Percentiles rank a stretch among this genome's conserved stretches.
Conservation (phyloP, 768 basidiomycete species). For the Coprinopsis marcescibilis region DNA sequence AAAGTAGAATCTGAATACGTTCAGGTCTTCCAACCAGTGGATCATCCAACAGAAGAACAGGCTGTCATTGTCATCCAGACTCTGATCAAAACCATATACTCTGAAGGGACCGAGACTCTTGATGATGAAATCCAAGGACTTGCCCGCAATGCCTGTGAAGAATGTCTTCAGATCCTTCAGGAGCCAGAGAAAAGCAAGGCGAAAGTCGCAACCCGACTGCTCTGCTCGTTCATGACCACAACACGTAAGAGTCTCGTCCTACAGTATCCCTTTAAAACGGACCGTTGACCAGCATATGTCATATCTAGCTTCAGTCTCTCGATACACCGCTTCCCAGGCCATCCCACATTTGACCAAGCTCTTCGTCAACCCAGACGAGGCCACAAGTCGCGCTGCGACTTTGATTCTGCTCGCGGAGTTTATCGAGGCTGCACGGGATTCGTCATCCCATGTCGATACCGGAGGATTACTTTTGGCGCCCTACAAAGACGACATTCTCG, state of each 20-base stretch:
- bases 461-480: slow-evolving; percentile 32
- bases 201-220: slow-evolving; percentile 76
- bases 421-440: slow-evolving; percentile 47
- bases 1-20: not conserved
- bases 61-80: slow-evolving; percentile 67
- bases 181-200: slow-evolving; percentile 96
- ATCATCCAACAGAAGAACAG: slow-evolving; percentile 63
- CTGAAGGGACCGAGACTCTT: slow-evolving; percentile 32
- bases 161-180: slow-evolving; percentile 72
- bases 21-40: slow-evolving; percentile 92
- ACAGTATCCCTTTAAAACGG: not conserved
- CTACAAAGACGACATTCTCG: slow-evolving; percentile 75
- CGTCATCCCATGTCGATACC: slow-evolving; percentile 20
- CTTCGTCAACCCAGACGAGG: slow-evolving; percentile 69
- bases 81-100: slow-evolving; percentile 72
- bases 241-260: slow-evolving; percentile 59
- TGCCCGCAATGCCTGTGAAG: slow-evolving; percentile 69
- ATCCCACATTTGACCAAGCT: slow-evolving; percentile 73
- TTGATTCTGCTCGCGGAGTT: slow-evolving; percentile 65
- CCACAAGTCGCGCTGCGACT: slow-evolving; percentile 58
- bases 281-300: not conserved
- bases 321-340: slow-evolving; percentile 60
- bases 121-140: slow-evolving; percentile 47
- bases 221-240: slow-evolving; percentile 72
- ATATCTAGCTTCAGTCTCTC: slow-evolving; percentile 56